A percentile compares a stretch with the other conserved stretches of the same genome.
Evolutionary conservation across 257 asterid genomes (phyloP).

Genomic region (Nicotiana tabacum): DNA sequence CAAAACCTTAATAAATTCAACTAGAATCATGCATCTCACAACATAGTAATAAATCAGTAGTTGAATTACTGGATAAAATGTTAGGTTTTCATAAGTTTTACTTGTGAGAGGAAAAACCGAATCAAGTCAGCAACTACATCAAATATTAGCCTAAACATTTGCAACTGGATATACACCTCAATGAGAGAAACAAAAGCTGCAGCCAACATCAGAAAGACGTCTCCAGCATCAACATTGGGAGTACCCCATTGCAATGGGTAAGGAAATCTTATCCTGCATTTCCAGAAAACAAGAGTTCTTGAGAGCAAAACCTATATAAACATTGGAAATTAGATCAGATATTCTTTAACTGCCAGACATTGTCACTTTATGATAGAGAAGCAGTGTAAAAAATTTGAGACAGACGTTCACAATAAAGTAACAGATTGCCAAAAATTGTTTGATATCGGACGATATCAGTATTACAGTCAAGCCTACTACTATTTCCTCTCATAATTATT

Average conservation of each 20-base stretch:
- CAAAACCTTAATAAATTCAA: not conserved
- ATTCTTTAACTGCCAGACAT: not conserved
- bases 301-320: not conserved
- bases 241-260: conserved; percentile 51
- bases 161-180: conserved; percentile 8
- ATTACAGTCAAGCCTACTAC: not conserved
- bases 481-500: not conserved
- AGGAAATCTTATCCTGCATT: conserved; percentile 46
- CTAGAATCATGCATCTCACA: not conserved
- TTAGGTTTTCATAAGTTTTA: not conserved
- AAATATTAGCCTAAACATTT: not conserved
- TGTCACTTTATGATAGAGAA: not conserved
- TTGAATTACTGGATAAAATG: not conserved
- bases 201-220: conserved; percentile 33
- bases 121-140: not conserved
- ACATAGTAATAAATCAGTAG: not conserved
- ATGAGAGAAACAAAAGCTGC: conserved; percentile 34
- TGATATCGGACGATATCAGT: not conserved
- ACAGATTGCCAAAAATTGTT: not conserved
- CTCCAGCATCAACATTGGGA: conserved; percentile 28
- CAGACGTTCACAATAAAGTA: too few species aligned
- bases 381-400: not conserved
- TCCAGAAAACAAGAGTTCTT: not conserved
- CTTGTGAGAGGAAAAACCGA: not conserved
- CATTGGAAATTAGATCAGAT: not conserved